phyloP scores from a whole-genome alignment of 768 basidiomycete species.

The Gloeophyllum trabeum region DNA sequence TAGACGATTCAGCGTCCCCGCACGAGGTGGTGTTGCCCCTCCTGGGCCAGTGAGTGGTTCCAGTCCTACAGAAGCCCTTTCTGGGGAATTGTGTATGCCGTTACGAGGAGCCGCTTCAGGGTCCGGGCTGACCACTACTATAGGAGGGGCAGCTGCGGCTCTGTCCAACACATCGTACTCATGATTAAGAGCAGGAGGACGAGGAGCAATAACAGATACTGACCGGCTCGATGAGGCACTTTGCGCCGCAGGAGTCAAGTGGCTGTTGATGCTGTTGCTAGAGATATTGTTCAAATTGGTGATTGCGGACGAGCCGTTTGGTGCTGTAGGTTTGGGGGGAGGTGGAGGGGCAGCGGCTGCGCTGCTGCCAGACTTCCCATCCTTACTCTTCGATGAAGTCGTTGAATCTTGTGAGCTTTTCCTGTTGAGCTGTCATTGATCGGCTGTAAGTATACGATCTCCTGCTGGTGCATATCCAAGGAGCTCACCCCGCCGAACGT shows the following conservation, averaged over 20 bases:
- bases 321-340: constrained; percentile 55
- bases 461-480: background rate
- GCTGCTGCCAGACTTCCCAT: constrained; percentile 32
- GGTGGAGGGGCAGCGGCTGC: constrained; percentile 25
- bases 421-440: constrained; percentile 40
- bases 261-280: constrained; percentile 24
- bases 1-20: constrained; percentile 61
- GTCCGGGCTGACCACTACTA: constrained; percentile 81
- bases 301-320: constrained; percentile 32
- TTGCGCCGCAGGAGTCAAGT: constrained; percentile 28
- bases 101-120: constrained; percentile 34
- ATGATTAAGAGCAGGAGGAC: constrained; percentile 46
- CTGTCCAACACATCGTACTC: constrained; percentile 29
- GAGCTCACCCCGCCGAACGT: constrained; percentile 33
- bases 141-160: constrained; percentile 57
- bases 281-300: constrained; percentile 23
- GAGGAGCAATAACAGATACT: constrained; percentile 22
- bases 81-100: constrained; percentile 31
- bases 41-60: constrained; percentile 31
- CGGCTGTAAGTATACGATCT: constrained; percentile 10
- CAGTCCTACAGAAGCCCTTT: constrained; percentile 33
- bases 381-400: constrained; percentile 58
- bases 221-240: constrained; percentile 28
- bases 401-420: constrained; percentile 54
- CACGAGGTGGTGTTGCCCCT: constrained; percentile 50